Evolutionary conservation across 768 basidiomycete genomes (phyloP).

Genomic region (Kwoniella pini): DNA sequence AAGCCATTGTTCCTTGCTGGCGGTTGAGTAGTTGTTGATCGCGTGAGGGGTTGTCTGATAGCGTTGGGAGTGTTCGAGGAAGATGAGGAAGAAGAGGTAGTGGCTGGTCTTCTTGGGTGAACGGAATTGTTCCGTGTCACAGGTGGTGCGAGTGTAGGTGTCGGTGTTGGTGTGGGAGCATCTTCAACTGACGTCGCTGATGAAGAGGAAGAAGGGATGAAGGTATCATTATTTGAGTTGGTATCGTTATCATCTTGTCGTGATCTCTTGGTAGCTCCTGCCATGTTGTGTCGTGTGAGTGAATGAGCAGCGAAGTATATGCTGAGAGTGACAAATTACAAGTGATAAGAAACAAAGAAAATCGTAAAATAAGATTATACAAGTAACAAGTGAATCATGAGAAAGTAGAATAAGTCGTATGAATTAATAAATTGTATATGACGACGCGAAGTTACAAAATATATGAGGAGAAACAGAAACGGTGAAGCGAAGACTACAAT

Average conservation of each 20-base stretch:
- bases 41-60: conserved; percentile 33
- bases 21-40: conserved; percentile 28
- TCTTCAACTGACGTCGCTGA: neutral
- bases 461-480: neutral
- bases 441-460: neutral
- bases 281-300: conserved; percentile 10
- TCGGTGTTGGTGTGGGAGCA: conserved; percentile 16
- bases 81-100: neutral
- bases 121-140: conserved; percentile 3
- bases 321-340: neutral
- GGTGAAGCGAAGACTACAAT: neutral
- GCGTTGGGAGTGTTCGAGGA: conserved; percentile 11
- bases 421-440: neutral
- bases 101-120: conserved; percentile 3
- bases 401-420: no score
- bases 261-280: conserved; percentile 25
- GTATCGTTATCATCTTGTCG: conserved; percentile 16
- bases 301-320: neutral
- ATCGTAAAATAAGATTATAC: no score
- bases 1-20: conserved; percentile 23
- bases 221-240: neutral
- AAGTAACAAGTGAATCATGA: neutral
- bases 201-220: conserved; percentile 1
- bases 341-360: no score
- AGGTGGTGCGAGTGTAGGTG: conserved; percentile 12